phyloP scores from a whole-genome alignment of 352 stramenopile species.

The Phytophthora pinifolia region DNA sequence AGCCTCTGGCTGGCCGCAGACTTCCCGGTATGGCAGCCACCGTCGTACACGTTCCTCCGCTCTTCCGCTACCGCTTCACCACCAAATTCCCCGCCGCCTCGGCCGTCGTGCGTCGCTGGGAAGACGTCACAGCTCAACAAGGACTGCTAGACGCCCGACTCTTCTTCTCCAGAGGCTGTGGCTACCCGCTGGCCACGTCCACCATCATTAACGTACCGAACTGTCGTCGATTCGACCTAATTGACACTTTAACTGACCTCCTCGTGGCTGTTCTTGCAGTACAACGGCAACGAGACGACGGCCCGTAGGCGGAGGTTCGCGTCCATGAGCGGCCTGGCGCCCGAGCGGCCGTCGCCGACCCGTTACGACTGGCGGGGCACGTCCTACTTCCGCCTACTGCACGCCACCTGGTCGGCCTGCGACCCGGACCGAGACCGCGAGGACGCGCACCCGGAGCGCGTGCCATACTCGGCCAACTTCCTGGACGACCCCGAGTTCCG shows the following conservation, averaged over 20 bases:
- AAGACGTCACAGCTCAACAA: conserved; percentile 61
- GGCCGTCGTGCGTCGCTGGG: conserved; percentile 79
- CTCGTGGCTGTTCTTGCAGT: conserved; percentile 34
- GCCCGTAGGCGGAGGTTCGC: conserved; percentile 45
- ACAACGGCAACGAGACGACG: conserved; percentile 76
- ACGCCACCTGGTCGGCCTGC: conserved; percentile 74
- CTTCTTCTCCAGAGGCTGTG: conserved; percentile 83
- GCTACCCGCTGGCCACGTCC: conserved; percentile 79
- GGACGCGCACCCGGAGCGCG: conserved; percentile 63
- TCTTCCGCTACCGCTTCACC: conserved; percentile 76
- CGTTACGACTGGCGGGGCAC: conserved; percentile 87
- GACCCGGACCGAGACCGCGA: conserved; percentile 72
- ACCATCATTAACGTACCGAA: conserved; percentile 71
- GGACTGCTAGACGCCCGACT: conserved; percentile 68
- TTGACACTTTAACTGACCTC: background rate
- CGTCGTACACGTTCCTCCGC: conserved; percentile 57
- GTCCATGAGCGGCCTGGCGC: conserved; percentile 55
- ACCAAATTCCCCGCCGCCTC: conserved; percentile 79
- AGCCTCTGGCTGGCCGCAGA: conserved; percentile 61
- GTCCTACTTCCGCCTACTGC: conserved; percentile 84
- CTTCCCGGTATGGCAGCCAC: conserved; percentile 71
- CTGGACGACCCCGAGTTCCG: conserved; percentile 85
- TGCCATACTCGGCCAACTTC: conserved; percentile 76
- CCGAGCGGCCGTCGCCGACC: conserved; percentile 32
- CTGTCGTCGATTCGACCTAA: background rate